Percentiles rank a stretch among this genome's conserved stretches.
These are phyloP conservation scores for Carex parvula DNA, from an alignment of 176 grass and related monocot species.

Conservation along the genomic window DNA sequence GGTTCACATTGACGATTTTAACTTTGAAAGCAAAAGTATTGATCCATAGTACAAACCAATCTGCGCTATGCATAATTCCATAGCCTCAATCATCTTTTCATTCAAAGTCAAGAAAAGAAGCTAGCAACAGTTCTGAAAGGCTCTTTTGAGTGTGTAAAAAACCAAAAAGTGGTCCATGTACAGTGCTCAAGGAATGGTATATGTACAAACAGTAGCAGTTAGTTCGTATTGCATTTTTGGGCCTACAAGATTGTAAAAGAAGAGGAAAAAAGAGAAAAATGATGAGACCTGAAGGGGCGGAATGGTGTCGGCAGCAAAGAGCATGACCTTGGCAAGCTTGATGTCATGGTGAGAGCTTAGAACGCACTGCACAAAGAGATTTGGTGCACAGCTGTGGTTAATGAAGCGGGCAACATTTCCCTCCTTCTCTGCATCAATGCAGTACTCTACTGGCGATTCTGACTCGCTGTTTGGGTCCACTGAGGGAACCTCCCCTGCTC, in stretches of 20 bases:
- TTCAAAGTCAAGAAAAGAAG: background rate
- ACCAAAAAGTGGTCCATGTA: background rate
- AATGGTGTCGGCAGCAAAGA: slow-evolving; percentile 91
- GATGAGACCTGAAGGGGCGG: slow-evolving; percentile 71
- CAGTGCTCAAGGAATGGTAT: slow-evolving; percentile 2
- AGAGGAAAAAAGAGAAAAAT: background rate
- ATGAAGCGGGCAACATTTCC: slow-evolving; percentile 86
- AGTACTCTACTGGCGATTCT: slow-evolving; percentile 53
- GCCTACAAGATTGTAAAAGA: background rate
- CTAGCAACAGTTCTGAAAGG: background rate
- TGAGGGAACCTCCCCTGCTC: slow-evolving; percentile 52
- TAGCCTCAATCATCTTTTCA: too few species aligned
- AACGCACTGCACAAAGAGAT: slow-evolving; percentile 83
- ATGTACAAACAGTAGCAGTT: background rate
- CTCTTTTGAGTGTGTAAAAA: background rate
- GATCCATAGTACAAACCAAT: too few species aligned
- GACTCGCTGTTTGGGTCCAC: slow-evolving; percentile 47
- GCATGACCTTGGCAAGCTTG: slow-evolving; percentile 73
- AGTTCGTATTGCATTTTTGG: background rate
- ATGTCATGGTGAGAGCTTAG: slow-evolving; percentile 75
- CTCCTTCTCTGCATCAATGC: slow-evolving; percentile 61
- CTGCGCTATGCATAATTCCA: too few species aligned
- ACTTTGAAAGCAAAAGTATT: too few species aligned
- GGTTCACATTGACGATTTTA: too few species aligned
- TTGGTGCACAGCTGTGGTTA: slow-evolving; percentile 88